phyloP scores from a whole-genome alignment of 139 green algal species.

The Volvox reticuliferus region DNA sequence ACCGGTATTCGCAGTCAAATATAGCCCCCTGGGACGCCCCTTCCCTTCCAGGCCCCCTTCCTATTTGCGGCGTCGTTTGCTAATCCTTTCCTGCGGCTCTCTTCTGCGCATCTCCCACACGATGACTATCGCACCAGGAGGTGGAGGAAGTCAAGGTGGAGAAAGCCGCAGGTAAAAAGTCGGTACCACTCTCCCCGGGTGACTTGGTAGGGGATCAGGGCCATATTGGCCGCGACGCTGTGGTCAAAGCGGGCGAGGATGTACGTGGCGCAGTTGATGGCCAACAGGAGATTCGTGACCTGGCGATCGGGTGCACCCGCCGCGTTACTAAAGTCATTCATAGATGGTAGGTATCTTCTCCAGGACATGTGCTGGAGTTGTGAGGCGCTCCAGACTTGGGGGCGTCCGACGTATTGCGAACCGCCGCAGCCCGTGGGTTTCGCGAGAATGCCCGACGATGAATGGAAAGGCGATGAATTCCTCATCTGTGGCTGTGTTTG shows the following conservation, averaged over 20 bases:
- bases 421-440: too few relatives aligned
- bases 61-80: background rate
- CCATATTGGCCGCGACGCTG: background rate
- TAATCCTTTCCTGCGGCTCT: background rate
- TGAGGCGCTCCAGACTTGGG: background rate
- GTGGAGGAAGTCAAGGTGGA: conserved; percentile 38
- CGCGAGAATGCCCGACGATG: too few relatives aligned
- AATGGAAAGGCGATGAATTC: too few relatives aligned
- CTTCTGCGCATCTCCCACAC: background rate
- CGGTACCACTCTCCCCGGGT: conserved; percentile 28
- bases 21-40: background rate
- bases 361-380: conserved; percentile 1
- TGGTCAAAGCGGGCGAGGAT: background rate
- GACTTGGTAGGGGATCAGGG: conserved; percentile 13
- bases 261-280: conserved; percentile 31
- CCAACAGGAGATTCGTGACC: conserved; percentile 33
- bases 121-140: conserved; percentile 19
- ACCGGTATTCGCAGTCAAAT: background rate
- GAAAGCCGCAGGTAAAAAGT: conserved; percentile 37
- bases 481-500: too few relatives aligned
- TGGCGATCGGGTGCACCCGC: conserved; percentile 3
- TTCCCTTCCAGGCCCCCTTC: too few relatives aligned
- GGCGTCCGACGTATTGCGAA: too few relatives aligned
- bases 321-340: background rate
- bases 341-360: background rate